Conservation (phyloP, 768 basidiomycete species). For the Naganishia randhawae region DNA sequence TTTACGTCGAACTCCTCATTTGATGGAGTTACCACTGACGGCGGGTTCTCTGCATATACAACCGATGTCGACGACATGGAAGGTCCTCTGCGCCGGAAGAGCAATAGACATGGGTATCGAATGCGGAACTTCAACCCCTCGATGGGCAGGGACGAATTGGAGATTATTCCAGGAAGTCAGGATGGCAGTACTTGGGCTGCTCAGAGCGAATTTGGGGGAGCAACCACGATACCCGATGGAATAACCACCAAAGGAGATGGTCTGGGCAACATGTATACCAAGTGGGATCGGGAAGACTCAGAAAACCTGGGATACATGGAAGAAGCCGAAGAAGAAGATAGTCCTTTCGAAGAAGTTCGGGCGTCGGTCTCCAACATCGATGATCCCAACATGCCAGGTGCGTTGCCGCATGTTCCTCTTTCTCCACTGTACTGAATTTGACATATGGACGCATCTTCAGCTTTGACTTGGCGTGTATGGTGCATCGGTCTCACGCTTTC, state of each 20-base stretch:
- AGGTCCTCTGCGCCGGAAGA: not conserved
- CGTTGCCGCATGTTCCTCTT: constrained; percentile 8
- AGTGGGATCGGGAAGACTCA: constrained; percentile 40
- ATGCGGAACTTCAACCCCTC: constrained; percentile 13
- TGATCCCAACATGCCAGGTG: constrained; percentile 91
- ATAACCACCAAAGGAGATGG: constrained; percentile 49
- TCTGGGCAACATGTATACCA: constrained; percentile 35
- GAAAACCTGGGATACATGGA: constrained; percentile 35
- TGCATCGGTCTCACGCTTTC: constrained; percentile 66
- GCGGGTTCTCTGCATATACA: constrained; percentile 8
- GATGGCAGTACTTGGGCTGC: constrained; percentile 17
- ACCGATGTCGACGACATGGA: constrained; percentile 3
- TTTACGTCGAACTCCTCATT: constrained; percentile 9
- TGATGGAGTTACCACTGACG: constrained; percentile 7
- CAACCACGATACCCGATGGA: constrained; percentile 48
- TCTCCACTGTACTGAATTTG: not conserved
- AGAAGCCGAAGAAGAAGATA: constrained; percentile 66
- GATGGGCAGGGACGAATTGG: not conserved
- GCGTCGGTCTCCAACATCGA: constrained; percentile 98
- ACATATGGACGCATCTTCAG: constrained; percentile 47
- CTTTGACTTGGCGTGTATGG: constrained; percentile 91
- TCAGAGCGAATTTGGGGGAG: constrained; percentile 42
- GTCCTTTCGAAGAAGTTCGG: constrained; percentile 92
- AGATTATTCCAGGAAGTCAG: constrained; percentile 2
- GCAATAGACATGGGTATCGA: not conserved